These are phyloP conservation scores for Pythium dissimile DNA, from an alignment of 352 stramenopile species.

Conservation along the genomic window DNA sequence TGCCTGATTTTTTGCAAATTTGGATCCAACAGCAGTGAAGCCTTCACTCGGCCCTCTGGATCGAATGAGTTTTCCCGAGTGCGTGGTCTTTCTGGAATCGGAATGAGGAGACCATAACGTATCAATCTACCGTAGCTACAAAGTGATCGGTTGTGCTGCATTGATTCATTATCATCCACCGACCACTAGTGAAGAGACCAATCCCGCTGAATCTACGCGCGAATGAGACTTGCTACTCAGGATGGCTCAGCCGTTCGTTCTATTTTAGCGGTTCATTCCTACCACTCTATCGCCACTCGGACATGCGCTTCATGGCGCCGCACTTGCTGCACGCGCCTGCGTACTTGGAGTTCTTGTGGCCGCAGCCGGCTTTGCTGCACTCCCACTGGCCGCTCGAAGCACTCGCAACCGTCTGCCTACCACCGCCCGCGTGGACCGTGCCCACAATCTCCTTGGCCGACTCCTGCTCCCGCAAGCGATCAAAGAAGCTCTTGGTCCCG, in stretches of 20 bases:
- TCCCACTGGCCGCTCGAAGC: conserved; percentile 57
- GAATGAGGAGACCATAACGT: too few species aligned
- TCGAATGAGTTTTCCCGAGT: conserved; percentile 4
- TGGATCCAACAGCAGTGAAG: background rate
- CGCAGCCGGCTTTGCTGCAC: conserved; percentile 58
- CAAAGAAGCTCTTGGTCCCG: conserved; percentile 60
- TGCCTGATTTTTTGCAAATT: conserved; percentile 7
- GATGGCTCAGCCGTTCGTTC: too few species aligned
- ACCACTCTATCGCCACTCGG: conserved; percentile 75
- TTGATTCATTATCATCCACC: too few species aligned
- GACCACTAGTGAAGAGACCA: too few species aligned
- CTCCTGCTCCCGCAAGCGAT: conserved; percentile 58
- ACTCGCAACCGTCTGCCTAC: conserved; percentile 25
- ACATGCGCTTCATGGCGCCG: conserved; percentile 74
- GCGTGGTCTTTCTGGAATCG: background rate
- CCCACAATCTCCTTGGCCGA: conserved; percentile 51
- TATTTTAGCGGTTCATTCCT: too few species aligned
- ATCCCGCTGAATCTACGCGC: too few species aligned
- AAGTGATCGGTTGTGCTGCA: background rate
- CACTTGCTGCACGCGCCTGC: conserved; percentile 63
- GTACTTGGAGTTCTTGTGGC: conserved; percentile 68
- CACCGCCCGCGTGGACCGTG: conserved; percentile 52
- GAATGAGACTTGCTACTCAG: too few species aligned
- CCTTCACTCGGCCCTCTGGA: background rate
- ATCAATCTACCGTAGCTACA: too few species aligned